A percentile compares a stretch with the other conserved stretches of the same genome.
Conservation (phyloP, 768 basidiomycete genomes). For the Serpula lacrymans region DNA sequence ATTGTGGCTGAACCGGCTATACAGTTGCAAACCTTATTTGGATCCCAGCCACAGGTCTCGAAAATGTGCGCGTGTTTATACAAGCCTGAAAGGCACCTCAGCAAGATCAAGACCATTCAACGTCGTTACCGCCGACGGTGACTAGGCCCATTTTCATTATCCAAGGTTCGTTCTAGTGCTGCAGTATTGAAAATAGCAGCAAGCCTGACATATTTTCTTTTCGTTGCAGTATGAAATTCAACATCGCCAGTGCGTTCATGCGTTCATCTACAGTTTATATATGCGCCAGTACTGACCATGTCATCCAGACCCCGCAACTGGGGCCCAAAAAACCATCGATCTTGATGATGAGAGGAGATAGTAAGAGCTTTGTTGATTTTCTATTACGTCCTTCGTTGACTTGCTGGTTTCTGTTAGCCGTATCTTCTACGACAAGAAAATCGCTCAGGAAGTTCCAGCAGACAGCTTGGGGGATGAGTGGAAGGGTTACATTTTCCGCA, state of each 20-base stretch:
- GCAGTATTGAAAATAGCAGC: background rate
- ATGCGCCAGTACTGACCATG: slow-evolving; percentile 7
- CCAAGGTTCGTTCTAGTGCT: slow-evolving; percentile 21
- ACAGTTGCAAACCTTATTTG: slow-evolving; percentile 61
- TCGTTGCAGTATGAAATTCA: slow-evolving; percentile 82
- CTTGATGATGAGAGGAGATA: slow-evolving; percentile 87
- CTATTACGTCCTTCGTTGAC: background rate
- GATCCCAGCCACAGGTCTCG: slow-evolving; percentile 23
- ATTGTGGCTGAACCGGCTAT: slow-evolving; percentile 50
- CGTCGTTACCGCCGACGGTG: slow-evolving; percentile 43
- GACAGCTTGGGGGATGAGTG: slow-evolving; percentile 93
- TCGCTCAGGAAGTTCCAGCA: slow-evolving; percentile 89
- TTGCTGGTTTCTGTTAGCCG: slow-evolving; percentile 49
- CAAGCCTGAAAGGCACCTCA: slow-evolving; percentile 20
- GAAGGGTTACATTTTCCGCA: slow-evolving; percentile 94
- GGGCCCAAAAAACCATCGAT: slow-evolving; percentile 95
- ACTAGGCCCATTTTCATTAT: slow-evolving; percentile 30
- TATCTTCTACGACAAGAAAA: slow-evolving; percentile 96
- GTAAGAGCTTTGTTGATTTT: slow-evolving; percentile 40
- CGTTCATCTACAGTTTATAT: slow-evolving; percentile 10
- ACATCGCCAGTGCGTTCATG: slow-evolving; percentile 82
- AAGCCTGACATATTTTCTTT: background rate
- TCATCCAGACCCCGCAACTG: slow-evolving; percentile 85
- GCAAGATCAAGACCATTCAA: slow-evolving; percentile 30
- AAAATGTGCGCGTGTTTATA: slow-evolving; percentile 30